Percentiles rank a stretch among this genome's conserved stretches.
Evolutionary conservation across 1,284 basidiomycete genomes (phyloP).

Genomic region (Erythrobasidium hasegawianum): DNA sequence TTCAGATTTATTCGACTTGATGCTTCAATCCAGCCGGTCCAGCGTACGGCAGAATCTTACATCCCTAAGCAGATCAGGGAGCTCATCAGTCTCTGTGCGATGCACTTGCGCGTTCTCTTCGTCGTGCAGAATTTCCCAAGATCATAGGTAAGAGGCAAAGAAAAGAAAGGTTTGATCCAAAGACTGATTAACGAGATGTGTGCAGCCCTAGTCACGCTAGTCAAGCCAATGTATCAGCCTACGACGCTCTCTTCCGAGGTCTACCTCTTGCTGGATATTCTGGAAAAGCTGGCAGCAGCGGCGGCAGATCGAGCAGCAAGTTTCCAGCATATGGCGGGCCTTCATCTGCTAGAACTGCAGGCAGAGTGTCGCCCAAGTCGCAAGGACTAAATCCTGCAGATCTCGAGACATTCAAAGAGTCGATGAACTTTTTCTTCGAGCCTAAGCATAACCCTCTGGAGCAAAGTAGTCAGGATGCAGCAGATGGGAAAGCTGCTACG

Average conservation of each 20-base stretch:
- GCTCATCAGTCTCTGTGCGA: not conserved
- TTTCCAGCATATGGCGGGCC: not conserved
- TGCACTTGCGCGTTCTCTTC: constrained; percentile 33
- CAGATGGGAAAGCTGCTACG: not conserved
- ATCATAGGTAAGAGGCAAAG: not conserved
- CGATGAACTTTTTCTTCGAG: not conserved
- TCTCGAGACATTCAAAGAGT: not conserved
- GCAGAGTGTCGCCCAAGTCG: not conserved
- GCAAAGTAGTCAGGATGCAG: not conserved
- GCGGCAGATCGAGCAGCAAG: not conserved
- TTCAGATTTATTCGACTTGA: too few species aligned
- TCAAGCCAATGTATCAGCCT: constrained; percentile 6
- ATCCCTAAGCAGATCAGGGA: too few species aligned
- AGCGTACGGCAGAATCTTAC: too few species aligned
- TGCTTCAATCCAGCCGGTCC: too few species aligned
- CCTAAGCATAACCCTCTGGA: not conserved
- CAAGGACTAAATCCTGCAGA: constrained; percentile 1
- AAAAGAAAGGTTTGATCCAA: not conserved
- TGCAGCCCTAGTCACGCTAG: not conserved
- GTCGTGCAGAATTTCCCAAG: constrained; percentile 24
- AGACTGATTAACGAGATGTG: too few species aligned
- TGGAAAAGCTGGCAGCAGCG: too few species aligned
- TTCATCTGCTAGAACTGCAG: not conserved
- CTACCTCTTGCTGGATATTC: not conserved
- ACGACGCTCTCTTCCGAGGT: constrained; percentile 25